phyloP scores from a whole-genome alignment of 495 filamentous ascomycete species.

The Immersiella caudata region DNA sequence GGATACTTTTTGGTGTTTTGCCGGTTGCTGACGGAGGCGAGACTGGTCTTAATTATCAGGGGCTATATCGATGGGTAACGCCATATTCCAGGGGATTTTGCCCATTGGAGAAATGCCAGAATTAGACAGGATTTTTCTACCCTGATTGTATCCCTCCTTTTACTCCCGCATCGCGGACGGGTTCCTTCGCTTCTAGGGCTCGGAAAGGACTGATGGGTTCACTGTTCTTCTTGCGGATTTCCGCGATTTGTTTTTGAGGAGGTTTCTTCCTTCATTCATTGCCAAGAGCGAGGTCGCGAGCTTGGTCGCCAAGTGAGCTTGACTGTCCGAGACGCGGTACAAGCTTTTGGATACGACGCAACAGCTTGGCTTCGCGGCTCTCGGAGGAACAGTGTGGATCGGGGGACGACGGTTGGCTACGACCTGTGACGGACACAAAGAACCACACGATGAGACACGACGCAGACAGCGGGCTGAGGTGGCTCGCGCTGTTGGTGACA shows the following conservation, averaged over 20 bases:
- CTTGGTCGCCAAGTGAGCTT: neutral
- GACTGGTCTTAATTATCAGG: neutral
- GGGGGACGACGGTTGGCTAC: too few species aligned
- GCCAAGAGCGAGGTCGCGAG: neutral
- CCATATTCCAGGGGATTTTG: neutral
- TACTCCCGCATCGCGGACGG: too few species aligned
- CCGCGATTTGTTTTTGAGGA: too few species aligned
- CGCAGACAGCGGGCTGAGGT: neutral
- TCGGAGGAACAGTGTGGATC: too few species aligned
- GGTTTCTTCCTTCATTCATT: too few species aligned
- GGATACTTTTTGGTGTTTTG: neutral
- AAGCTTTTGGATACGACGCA: neutral
- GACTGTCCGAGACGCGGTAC: neutral
- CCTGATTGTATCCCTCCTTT: too few species aligned
- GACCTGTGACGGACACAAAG: too few species aligned
- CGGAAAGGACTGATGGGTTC: too few species aligned
- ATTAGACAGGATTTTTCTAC: neutral
- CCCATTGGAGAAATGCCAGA: neutral
- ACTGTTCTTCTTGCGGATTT: too few species aligned
- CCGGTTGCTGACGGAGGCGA: neutral
- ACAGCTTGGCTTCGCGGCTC: neutral
- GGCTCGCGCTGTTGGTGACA: slow-evolving; percentile 25
- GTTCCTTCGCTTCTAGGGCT: too few species aligned
- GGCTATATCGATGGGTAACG: neutral
- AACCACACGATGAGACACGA: neutral